Percentiles rank a stretch among this genome's conserved stretches.
These are phyloP conservation scores for Malus sieversii DNA, from an alignment of 306 rosid species.

Conservation along the genomic window DNA sequence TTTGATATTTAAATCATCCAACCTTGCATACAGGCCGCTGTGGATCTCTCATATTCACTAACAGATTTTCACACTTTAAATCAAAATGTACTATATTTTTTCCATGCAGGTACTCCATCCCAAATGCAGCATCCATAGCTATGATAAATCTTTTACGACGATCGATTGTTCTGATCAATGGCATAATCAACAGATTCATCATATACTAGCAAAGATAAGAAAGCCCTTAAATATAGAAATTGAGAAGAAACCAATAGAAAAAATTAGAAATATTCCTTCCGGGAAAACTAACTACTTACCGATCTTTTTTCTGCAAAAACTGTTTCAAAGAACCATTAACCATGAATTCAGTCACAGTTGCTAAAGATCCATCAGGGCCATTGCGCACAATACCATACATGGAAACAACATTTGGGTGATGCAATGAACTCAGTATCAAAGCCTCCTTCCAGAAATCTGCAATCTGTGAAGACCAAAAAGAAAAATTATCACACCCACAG, in stretches of 20 bases:
- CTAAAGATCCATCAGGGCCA: constrained; percentile 97
- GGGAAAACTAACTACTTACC: constrained; percentile 35
- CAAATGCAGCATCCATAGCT: constrained; percentile 99
- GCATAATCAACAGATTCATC: constrained; percentile 1
- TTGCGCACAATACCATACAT: constrained; percentile 97
- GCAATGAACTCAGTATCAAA: constrained; percentile 82
- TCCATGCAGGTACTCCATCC: constrained; percentile 98
- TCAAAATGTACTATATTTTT: constrained; percentile 97
- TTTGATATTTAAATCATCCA: constrained; percentile 2
- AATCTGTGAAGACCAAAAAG: constrained; percentile 39
- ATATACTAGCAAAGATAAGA: constrained; percentile 1
- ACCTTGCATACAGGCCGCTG: constrained; percentile 99
- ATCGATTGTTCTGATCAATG: constrained; percentile 78
- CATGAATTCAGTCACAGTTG: constrained; percentile 98
- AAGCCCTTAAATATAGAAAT: constrained; percentile 5
- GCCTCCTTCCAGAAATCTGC: constrained; percentile 99
- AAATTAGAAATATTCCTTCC: not conserved
- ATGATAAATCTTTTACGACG: constrained; percentile 97
- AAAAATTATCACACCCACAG: not conserved
- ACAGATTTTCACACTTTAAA: constrained; percentile 91
- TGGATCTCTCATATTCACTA: constrained; percentile 98
- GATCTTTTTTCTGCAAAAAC: constrained; percentile 95
- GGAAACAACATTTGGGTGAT: constrained; percentile 98
- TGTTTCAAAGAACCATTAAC: constrained; percentile 96
- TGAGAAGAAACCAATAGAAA: not conserved